Evolutionary conservation across 495 filamentous ascomycete species (phyloP).

Genomic region (Rusavskia elegans): DNA sequence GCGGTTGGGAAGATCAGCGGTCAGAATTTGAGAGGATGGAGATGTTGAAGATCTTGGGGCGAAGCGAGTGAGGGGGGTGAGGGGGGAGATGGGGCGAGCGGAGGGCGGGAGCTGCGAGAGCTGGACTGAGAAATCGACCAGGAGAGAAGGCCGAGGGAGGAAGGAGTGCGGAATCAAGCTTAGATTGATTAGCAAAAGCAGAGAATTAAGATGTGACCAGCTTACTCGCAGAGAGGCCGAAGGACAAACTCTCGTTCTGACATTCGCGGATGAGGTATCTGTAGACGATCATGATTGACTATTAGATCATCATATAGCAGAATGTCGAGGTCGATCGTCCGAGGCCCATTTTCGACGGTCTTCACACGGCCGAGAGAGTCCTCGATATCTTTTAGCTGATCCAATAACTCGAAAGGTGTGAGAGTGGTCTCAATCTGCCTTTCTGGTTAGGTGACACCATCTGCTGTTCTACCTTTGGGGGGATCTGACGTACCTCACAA

Average conservation of each 20-base stretch:
- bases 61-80: constrained; percentile 47
- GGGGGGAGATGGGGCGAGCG: constrained; percentile 37
- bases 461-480: not conserved
- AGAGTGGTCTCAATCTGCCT: constrained; percentile 66
- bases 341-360: constrained; percentile 79
- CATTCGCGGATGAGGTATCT: constrained; percentile 74
- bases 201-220: not conserved
- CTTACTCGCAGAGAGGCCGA: constrained; percentile 72
- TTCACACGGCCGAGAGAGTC: constrained; percentile 62
- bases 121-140: constrained; percentile 29
- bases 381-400: constrained; percentile 72
- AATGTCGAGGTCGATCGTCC: constrained; percentile 89
- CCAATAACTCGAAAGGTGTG: constrained; percentile 56
- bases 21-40: constrained; percentile 40
- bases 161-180: constrained; percentile 49
- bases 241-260: constrained; percentile 88
- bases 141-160: constrained; percentile 20
- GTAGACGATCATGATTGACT: constrained; percentile 52
- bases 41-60: constrained; percentile 54
- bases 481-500: constrained; percentile 57
- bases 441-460: too few relatives aligned
- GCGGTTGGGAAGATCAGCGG: constrained; percentile 44
- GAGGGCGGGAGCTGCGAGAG: constrained; percentile 47
- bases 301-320: constrained; percentile 63
- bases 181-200: not conserved